phyloP scores from a whole-genome alignment of 148 eudicot genomes.

The Amaranthus cruentus region DNA sequence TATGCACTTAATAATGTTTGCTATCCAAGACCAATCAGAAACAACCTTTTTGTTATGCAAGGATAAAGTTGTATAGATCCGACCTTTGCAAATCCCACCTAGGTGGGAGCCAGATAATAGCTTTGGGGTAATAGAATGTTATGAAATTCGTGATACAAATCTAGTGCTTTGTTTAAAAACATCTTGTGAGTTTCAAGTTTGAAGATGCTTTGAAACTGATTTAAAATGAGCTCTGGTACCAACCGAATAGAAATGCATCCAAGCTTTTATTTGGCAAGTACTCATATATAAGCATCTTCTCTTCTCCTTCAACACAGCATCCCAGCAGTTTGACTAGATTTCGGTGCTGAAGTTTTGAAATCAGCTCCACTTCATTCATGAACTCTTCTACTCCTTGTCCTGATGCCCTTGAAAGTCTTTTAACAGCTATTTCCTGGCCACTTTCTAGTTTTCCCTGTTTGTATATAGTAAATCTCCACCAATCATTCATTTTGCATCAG shows the following conservation, averaged over 20 bases:
- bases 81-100: no score
- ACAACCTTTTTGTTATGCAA: no score
- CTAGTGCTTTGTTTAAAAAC: no score
- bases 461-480: neutral
- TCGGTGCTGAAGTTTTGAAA: slow-evolving; percentile 42
- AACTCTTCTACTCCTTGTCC: slow-evolving; percentile 40
- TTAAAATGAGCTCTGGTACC: neutral
- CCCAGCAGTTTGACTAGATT: slow-evolving; percentile 41
- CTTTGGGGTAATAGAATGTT: no score
- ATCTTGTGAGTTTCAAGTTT: no score
- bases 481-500: neutral
- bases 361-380: slow-evolving; percentile 33
- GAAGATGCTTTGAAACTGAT: no score
- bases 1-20: no score
- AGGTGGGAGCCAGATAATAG: no score
- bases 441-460: slow-evolving; percentile 29
- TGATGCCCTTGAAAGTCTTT: slow-evolving; percentile 28
- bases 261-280: slow-evolving; percentile 39
- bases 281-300: slow-evolving; percentile 33
- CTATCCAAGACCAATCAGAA: no score
- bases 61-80: no score
- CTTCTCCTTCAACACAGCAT: slow-evolving; percentile 34
- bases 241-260: slow-evolving; percentile 32
- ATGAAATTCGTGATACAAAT: no score
- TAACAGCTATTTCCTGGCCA: slow-evolving; percentile 35